A percentile compares a stretch with the other conserved stretches of the same genome.
phyloP scores from a whole-genome alignment of 306 rosid genomes.

The Fragaria vesca region DNA sequence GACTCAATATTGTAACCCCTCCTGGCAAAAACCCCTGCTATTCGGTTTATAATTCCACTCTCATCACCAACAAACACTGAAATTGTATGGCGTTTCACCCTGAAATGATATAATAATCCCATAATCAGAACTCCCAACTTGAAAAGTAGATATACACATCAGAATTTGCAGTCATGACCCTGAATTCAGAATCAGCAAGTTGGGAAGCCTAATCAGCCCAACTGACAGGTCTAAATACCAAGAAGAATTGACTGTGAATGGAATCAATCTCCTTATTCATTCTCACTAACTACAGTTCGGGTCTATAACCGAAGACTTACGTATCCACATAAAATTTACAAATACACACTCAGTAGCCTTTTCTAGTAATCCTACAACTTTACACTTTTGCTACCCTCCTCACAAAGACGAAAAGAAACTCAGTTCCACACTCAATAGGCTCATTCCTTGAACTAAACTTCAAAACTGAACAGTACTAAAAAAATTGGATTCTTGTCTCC shows the following conservation, averaged over 20 bases:
- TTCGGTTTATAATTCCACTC: slow-evolving; percentile 66
- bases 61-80: slow-evolving; percentile 70
- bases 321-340: not conserved
- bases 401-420: not conserved
- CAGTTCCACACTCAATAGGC: not conserved
- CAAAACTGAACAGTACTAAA: not conserved
- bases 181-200: not conserved
- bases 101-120: slow-evolving; percentile 25
- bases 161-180: not conserved
- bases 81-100: slow-evolving; percentile 54
- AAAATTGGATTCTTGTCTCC: not conserved
- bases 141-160: not conserved
- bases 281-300: not conserved
- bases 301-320: not conserved
- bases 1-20: slow-evolving; percentile 69
- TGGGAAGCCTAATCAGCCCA: not conserved
- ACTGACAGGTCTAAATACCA: not conserved
- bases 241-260: not conserved
- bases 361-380: not conserved
- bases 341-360: not conserved
- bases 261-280: slow-evolving; percentile 7
- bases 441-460: not conserved
- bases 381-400: not conserved
- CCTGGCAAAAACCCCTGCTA: slow-evolving; percentile 65
- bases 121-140: not conserved